phyloP scores from a whole-genome alignment of 257 asterid genomes.

The Perilla frutescens region DNA sequence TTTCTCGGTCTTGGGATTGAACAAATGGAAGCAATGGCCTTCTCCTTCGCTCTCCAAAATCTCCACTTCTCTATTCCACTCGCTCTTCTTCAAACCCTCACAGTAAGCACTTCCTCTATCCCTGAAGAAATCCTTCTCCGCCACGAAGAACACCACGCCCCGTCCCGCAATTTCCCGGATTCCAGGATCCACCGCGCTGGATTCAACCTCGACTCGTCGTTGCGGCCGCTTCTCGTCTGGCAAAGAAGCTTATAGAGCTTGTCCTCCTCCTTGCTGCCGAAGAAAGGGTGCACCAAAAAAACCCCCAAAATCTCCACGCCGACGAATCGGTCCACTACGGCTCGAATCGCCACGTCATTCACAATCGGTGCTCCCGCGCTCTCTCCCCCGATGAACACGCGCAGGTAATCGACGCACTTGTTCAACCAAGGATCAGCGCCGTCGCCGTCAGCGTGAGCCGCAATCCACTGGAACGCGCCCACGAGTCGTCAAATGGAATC shows the following conservation, averaged over 20 bases:
- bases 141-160: slow-evolving; percentile 54
- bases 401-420: slow-evolving; percentile 55
- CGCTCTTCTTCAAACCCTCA: slow-evolving; percentile 65
- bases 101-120: slow-evolving; percentile 54
- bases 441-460: slow-evolving; percentile 44
- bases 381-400: slow-evolving; percentile 69
- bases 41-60: too few relatives aligned
- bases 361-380: slow-evolving; percentile 80
- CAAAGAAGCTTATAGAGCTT: too few relatives aligned
- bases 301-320: too few relatives aligned
- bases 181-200: slow-evolving; percentile 68
- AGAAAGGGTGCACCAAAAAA: too few relatives aligned
- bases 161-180: slow-evolving; percentile 59
- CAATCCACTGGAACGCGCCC: too few relatives aligned
- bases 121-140: slow-evolving; percentile 61
- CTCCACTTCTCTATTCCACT: too few relatives aligned
- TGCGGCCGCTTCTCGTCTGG: slow-evolving; percentile 53
- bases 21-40: too few relatives aligned
- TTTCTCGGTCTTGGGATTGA: too few relatives aligned
- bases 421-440: slow-evolving; percentile 72
- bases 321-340: too few relatives aligned
- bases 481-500: too few relatives aligned
- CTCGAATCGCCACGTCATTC: too few relatives aligned
- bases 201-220: slow-evolving; percentile 69
- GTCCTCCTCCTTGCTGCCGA: too few relatives aligned